Percentiles rank a stretch among this genome's conserved stretches.
Evolutionary conservation across 805 yeast species (phyloP).

Genomic region (Diddensiella caesifluorescens): DNA sequence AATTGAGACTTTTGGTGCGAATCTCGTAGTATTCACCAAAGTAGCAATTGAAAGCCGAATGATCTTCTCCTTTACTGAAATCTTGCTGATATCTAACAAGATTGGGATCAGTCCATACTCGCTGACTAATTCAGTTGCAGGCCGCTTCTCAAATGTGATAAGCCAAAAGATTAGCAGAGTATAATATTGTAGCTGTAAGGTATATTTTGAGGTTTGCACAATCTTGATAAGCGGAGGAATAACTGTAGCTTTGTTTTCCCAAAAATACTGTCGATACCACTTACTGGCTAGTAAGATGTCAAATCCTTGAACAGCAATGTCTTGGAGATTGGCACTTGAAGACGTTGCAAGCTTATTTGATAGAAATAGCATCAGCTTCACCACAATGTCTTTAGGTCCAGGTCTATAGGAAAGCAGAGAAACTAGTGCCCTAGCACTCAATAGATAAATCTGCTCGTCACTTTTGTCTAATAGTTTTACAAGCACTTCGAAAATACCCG

Average conservation of each 20-base stretch:
- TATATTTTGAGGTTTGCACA: conserved; percentile 38
- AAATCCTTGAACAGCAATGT: conserved; percentile 58
- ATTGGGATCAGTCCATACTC: conserved; percentile 48
- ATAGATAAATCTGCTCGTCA: conserved; percentile 54
- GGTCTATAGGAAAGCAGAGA: conserved; percentile 37
- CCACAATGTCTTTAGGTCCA: conserved; percentile 34
- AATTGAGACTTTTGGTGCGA: conserved; percentile 43
- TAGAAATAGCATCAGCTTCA: conserved; percentile 34
- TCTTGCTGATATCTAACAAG: conserved; percentile 53
- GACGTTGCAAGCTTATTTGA: conserved; percentile 31
- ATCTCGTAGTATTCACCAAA: conserved; percentile 37
- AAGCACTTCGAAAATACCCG: conserved; percentile 44
- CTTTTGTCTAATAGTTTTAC: conserved; percentile 44
- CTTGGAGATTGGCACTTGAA: conserved; percentile 48
- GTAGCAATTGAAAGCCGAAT: conserved; percentile 78
- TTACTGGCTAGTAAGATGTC: conserved; percentile 53
- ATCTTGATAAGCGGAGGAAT: conserved; percentile 48
- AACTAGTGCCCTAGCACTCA: conserved; percentile 51
- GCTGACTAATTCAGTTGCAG: conserved; percentile 44
- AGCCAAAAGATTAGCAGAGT: conserved; percentile 78
- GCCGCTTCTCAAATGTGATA: conserved; percentile 61
- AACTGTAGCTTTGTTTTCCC: conserved; percentile 39
- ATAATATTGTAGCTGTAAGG: conserved; percentile 77
- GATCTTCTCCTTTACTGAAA: conserved; percentile 87
- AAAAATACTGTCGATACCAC: conserved; percentile 48